Percentiles rank a stretch among this genome's conserved stretches.
Evolutionary conservation across 352 stramenopile species (phyloP).

Genomic region (Hyaloperonospora brassicae): DNA sequence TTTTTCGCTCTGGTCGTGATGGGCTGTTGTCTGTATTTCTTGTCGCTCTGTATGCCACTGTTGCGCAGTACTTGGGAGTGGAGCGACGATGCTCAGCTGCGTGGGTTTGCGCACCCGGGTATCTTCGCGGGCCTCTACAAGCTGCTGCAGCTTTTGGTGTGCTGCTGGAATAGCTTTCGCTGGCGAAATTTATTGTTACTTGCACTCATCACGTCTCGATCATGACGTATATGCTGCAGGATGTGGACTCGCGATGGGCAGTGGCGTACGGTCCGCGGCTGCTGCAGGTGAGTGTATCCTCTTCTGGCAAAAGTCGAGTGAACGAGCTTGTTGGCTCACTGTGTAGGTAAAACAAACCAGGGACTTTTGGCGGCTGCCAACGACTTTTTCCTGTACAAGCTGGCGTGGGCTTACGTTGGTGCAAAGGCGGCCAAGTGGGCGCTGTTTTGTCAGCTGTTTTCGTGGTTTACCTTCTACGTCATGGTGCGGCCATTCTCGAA

Average conservation of each 20-base stretch:
- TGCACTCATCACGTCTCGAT: neutral
- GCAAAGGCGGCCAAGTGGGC: constrained; percentile 54
- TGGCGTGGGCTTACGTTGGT: constrained; percentile 60
- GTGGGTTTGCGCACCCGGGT: constrained; percentile 69
- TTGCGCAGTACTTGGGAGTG: constrained; percentile 78
- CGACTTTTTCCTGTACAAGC: constrained; percentile 69
- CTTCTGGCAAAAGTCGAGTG: neutral
- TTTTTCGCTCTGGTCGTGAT: neutral
- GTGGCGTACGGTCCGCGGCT: constrained; percentile 72
- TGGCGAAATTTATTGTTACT: neutral
- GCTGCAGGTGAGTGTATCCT: constrained; percentile 37
- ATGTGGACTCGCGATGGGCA: constrained; percentile 74
- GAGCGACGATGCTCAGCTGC: constrained; percentile 55
- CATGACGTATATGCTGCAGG: constrained; percentile 18
- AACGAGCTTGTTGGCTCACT: neutral
- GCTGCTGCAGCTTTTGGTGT: constrained; percentile 50
- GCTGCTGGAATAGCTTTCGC: neutral
- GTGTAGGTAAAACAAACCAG: constrained; percentile 10
- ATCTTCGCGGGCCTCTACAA: constrained; percentile 82
- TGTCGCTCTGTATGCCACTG: neutral
- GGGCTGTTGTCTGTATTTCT: neutral
- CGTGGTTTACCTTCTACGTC: constrained; percentile 83
- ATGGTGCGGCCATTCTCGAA: constrained; percentile 85
- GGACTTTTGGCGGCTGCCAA: constrained; percentile 55
- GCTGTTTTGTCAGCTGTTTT: constrained; percentile 66